Conservation (phyloP, 768 basidiomycete species). For the Tephrocybe rancida region DNA sequence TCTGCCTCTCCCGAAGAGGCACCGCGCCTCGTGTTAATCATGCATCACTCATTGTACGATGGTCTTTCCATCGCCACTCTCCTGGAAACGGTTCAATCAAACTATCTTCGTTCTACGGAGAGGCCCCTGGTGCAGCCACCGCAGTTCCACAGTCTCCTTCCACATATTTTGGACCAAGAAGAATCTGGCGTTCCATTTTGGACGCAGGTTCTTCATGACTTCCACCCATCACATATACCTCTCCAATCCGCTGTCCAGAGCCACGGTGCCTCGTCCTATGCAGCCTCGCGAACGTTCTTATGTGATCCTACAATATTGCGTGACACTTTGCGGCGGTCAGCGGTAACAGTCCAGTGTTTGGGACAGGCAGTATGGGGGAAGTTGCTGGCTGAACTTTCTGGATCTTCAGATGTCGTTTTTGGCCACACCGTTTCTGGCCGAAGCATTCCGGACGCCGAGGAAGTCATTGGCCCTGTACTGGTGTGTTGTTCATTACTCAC, state of each 20-base stretch:
- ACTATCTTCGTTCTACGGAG: constrained; percentile 27
- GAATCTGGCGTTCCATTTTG: constrained; percentile 39
- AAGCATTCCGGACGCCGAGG: constrained; percentile 39
- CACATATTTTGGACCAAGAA: constrained; percentile 39
- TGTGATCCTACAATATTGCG: constrained; percentile 17
- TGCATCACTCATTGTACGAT: constrained; percentile 54
- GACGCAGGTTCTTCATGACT: constrained; percentile 27
- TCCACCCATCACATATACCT: constrained; percentile 20
- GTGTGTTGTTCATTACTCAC: constrained; percentile 28
- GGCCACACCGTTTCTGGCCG: constrained; percentile 50
- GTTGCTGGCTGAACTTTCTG: constrained; percentile 28
- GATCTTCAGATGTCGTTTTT: constrained; percentile 42
- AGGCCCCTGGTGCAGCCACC: constrained; percentile 18
- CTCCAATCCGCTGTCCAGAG: neutral
- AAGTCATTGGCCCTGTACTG: constrained; percentile 48
- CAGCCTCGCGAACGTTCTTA: constrained; percentile 14
- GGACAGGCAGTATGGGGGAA: constrained; percentile 31
- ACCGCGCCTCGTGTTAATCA: constrained; percentile 35
- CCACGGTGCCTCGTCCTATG: constrained; percentile 1
- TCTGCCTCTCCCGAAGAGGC: neutral
- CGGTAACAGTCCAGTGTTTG: constrained; percentile 38
- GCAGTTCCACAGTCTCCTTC: constrained; percentile 42
- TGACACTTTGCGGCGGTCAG: constrained; percentile 18
- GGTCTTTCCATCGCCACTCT: constrained; percentile 42
- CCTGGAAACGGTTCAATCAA: constrained; percentile 28